Base-by-base conservation (phyloP, 768 basidiomycete species). In the Kwoniella heveanensis region DNA sequence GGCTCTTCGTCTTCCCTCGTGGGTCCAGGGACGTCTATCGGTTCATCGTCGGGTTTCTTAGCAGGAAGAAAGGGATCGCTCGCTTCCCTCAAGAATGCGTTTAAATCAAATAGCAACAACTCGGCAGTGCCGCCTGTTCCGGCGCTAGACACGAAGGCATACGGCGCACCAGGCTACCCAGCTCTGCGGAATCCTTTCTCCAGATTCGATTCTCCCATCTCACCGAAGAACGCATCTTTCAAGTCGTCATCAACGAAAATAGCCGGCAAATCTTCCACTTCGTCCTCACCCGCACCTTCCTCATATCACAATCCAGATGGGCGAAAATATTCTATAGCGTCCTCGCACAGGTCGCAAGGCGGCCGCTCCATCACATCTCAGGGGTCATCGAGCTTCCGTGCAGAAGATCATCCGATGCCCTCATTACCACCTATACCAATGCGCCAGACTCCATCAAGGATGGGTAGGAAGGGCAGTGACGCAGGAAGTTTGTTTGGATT, bases 141-240 rank as follows among this genome's bases (percentile, higher is more conserved):
- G 6, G 32, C 64, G 2, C 50, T 73, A 15, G 68, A 73, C 60
- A 36, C 54, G 30, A 67, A 57, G 36, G 62, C 39, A 49, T 54
- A 55, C 51, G 69, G 68, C 4, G 65, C 55, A 39, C 61, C 60
- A 25, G 55, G 69, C 13, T 76, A 76, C 53, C 78, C 78, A 44
- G 73, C 71, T 3, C 67, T 79, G 1, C 65, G 70, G 22, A 79
- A 79, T 57, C 78, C 78, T 0, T 79, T 77, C 55, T 73, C 70
- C 0, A 51, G 72, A 17, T 65, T 67, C 25, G 74, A 74, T 15
- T 56, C 68, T 17, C 74, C 72, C 21, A 50, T 68, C 24, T 73
- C 71, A 21, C 76, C 71, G 15, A 61, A 55, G 13, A 26, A 57
- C 21, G 32, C 62, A 24, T 25, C 66, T 53, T 64, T 69, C 68